Conservation (phyloP, 2,329 filamentous ascomycete genomes). For the Daldinia eschscholtzii region DNA sequence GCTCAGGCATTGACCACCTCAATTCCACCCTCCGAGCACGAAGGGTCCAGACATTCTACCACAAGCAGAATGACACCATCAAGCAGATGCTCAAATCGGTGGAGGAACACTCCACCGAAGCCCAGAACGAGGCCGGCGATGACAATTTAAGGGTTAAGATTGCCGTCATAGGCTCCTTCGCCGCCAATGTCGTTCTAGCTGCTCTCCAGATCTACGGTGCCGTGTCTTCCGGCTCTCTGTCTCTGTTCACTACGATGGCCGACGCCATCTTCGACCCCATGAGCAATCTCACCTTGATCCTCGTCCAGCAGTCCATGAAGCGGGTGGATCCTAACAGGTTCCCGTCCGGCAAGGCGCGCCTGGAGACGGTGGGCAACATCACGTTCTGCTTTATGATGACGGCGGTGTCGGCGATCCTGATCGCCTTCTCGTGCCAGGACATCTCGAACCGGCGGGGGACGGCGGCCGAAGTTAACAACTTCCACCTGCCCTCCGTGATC, state of each 20-base stretch:
- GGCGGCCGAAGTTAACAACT: conserved; percentile 67
- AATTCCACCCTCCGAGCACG: conserved; percentile 55
- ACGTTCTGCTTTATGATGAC: conserved; percentile 97
- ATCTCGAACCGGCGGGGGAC: conserved; percentile 65
- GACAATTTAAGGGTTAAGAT: conserved; percentile 83
- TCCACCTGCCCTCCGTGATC: conserved; percentile 86
- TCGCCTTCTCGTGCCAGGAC: conserved; percentile 85
- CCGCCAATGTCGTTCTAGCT: conserved; percentile 83
- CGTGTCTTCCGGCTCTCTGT: conserved; percentile 87
- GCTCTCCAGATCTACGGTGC: conserved; percentile 90
- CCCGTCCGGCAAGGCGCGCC: conserved; percentile 90
- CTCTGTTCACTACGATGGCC: conserved; percentile 97
- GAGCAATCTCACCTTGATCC: conserved; percentile 87
- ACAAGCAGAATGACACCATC: conserved; percentile 92
- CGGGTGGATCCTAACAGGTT: conserved; percentile 88
- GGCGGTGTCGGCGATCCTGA: conserved; percentile 89
- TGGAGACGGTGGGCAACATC: conserved; percentile 96
- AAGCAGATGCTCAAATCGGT: conserved; percentile 91
- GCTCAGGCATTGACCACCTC: conserved; percentile 32
- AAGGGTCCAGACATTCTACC: conserved; percentile 85
- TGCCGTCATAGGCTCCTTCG: conserved; percentile 76
- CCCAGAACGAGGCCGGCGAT: conserved; percentile 81
- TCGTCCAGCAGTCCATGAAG: conserved; percentile 89
- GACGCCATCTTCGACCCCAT: conserved; percentile 94
- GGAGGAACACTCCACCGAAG: conserved; percentile 87